Conservation (phyloP, 2,329 filamentous ascomycete species). For the Lasiodiplodia sp. region DNA sequence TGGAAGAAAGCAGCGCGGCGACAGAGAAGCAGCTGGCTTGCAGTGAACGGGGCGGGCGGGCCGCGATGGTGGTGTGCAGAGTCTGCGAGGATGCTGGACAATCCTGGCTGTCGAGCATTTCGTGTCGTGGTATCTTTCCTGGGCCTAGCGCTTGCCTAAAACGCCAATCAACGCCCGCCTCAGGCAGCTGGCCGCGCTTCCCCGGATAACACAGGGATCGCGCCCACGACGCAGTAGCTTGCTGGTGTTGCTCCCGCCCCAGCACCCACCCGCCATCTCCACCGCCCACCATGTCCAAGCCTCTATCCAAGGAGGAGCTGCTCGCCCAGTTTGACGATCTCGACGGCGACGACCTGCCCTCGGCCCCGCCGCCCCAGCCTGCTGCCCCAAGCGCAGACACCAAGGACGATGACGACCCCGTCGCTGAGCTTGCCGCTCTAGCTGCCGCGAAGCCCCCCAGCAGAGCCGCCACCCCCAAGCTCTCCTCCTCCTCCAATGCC, state of each 20-base stretch:
- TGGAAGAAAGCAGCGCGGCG: background rate
- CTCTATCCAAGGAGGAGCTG: conserved; percentile 53
- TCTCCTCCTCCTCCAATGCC: conserved; percentile 56
- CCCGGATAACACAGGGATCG: conserved; percentile 22
- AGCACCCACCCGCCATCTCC: background rate
- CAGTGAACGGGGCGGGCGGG: conserved; percentile 8
- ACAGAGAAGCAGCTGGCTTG: background rate
- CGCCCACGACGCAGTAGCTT: background rate
- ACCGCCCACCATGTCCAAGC: conserved; percentile 45
- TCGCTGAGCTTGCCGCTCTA: conserved; percentile 87
- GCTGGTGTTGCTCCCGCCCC: conserved; percentile 8
- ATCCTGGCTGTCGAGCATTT: conserved; percentile 28
- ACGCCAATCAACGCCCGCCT: conserved; percentile 23
- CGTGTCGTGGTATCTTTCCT: conserved; percentile 19
- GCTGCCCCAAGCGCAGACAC: conserved; percentile 50
- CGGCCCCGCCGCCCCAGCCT: conserved; percentile 42
- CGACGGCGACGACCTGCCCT: conserved; percentile 41
- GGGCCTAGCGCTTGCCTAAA: conserved; percentile 9
- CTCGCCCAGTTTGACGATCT: conserved; percentile 55
- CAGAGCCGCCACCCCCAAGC: conserved; percentile 83
- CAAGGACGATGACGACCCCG: conserved; percentile 70
- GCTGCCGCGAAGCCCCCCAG: conserved; percentile 66
- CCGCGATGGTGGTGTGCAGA: conserved; percentile 24
- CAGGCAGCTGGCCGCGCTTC: conserved; percentile 7
- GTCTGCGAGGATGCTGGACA: conserved; percentile 21